Percentiles rank a stretch among this genome's conserved stretches.
Conservation (phyloP, 2,329 filamentous ascomycete genomes). For the Furcasterigmium sp. region DNA sequence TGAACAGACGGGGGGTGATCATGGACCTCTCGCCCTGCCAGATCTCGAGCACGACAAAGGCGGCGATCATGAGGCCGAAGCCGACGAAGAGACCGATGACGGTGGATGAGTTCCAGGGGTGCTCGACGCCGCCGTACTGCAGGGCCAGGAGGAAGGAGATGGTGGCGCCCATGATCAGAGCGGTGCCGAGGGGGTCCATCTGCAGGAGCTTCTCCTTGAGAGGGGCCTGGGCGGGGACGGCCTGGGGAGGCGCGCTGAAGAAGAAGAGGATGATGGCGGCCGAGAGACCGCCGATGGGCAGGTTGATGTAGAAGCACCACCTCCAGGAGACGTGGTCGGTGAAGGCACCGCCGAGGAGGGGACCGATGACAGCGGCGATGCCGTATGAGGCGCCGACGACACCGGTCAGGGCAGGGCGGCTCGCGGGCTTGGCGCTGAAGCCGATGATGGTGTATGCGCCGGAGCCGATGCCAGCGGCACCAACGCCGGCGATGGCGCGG, state of each 20-base stretch:
- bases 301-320: conserved; percentile 34
- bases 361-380: conserved; percentile 28
- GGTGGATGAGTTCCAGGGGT: conserved; percentile 33
- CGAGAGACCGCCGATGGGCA: conserved; percentile 29
- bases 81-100: conserved; percentile 39
- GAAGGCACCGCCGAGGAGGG: conserved; percentile 30
- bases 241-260: conserved; percentile 34
- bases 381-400: conserved; percentile 30
- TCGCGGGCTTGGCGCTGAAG: conserved; percentile 30
- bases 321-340: conserved; percentile 30
- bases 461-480: conserved; percentile 41
- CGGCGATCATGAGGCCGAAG: conserved; percentile 23
- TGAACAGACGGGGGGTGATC: conserved; percentile 31
- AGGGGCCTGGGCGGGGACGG: conserved; percentile 27
- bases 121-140: conserved; percentile 39
- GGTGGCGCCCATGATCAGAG: conserved; percentile 37
- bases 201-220: conserved; percentile 39
- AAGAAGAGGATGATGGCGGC: conserved; percentile 30
- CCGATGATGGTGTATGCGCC: conserved; percentile 45
- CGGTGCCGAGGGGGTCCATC: conserved; percentile 40
- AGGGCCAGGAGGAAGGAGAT: conserved; percentile 39
- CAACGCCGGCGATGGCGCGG: conserved; percentile 42
- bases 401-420: conserved; percentile 29
- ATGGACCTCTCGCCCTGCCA: conserved; percentile 40
- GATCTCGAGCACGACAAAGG: conserved; percentile 31